Conservation (phyloP, 1,284 basidiomycete species). For the Ceratobasidium theobromae region DNA sequence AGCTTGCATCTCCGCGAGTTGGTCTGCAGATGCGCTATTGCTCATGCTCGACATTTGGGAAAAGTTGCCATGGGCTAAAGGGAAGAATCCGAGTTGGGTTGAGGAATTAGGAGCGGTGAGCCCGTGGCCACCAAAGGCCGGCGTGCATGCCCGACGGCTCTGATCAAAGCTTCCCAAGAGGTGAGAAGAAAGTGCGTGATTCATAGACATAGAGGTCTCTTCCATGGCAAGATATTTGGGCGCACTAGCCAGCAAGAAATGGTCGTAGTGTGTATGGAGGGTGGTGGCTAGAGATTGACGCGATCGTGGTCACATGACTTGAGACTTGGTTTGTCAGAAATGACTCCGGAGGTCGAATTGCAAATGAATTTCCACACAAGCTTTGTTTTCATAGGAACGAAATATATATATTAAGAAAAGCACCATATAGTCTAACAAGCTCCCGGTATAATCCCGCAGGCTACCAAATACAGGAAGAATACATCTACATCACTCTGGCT, state of each 20-base stretch:
- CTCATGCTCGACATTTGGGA: slow-evolving; percentile 14
- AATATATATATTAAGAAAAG: slow-evolving; percentile 13
- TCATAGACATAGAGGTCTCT: slow-evolving; percentile 24
- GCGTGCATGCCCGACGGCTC: slow-evolving; percentile 27
- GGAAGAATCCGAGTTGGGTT: slow-evolving; percentile 7
- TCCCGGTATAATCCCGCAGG: slow-evolving; percentile 26
- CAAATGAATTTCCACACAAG: slow-evolving; percentile 10
- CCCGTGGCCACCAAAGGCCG: slow-evolving; percentile 22
- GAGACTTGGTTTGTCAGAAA: neutral
- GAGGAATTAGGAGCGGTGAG: neutral
- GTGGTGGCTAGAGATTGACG: slow-evolving; percentile 13
- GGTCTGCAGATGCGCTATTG: slow-evolving; percentile 48
- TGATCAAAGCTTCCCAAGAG: slow-evolving; percentile 23
- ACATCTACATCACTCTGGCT: slow-evolving; percentile 50
- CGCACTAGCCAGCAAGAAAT: neutral
- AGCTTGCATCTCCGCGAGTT: slow-evolving; percentile 73
- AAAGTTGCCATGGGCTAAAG: slow-evolving; percentile 1
- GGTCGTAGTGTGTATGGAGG: neutral
- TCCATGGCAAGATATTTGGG: slow-evolving; percentile 4
- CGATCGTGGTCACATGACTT: slow-evolving; percentile 26
- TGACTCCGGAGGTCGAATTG: neutral
- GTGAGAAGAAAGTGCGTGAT: slow-evolving; percentile 13
- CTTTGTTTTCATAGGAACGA: neutral
- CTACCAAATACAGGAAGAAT: slow-evolving; percentile 15
- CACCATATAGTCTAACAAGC: slow-evolving; percentile 23